Evolutionary conservation across 345 rosid genomes (phyloP), one percentile per base, ranked within the genome.

Genomic region (Rhodamnia rubescens): DNA sequence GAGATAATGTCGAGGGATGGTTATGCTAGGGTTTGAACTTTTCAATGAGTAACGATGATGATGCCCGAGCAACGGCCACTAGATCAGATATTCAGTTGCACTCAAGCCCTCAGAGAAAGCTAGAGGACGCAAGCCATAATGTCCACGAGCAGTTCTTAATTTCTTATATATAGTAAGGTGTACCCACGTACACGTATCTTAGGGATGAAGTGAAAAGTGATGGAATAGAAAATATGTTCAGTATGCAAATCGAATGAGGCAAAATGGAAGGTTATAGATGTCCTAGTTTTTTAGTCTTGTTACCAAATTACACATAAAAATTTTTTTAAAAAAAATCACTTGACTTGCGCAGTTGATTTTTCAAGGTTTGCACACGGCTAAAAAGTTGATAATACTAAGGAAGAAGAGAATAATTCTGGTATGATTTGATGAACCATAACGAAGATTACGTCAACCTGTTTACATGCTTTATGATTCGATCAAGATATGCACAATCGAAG

Each of bases 21-120:
- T 56, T 83, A 83, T 36, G 54, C 69, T 52, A 83, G 58, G 80
- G 83, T 86, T 84, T 83, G 88, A 86, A 86, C 50, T 56, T 49
- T 86, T 86, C 88, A 86, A 82, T 50, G 85, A 52, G 61, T 3
- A 44, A 61, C 36, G 84, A 80, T 5, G 84, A 80, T 26, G 26
- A 56, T 29, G 82, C 74, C 6, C 55, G 24, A 20, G 52, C 74
- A 69, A 69, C 80, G 47, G 80, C 80, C 80, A 36, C 80, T 32
- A 36, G 80, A 18, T 11, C 20, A 69, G 40, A 69, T 18, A 36
- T 36, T 69, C 47, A 69, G 80, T 32, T 69, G 47, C 26, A 36
- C 47, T 15, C 14, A 20, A 36, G 20, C 80, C 40, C 47, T 36
- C 13, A 24, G 22, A 27, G 80, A 27, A 64, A 13, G 36, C 18